Evolutionary conservation across 768 basidiomycete species (phyloP).

Genomic region (Russula emetica): DNA sequence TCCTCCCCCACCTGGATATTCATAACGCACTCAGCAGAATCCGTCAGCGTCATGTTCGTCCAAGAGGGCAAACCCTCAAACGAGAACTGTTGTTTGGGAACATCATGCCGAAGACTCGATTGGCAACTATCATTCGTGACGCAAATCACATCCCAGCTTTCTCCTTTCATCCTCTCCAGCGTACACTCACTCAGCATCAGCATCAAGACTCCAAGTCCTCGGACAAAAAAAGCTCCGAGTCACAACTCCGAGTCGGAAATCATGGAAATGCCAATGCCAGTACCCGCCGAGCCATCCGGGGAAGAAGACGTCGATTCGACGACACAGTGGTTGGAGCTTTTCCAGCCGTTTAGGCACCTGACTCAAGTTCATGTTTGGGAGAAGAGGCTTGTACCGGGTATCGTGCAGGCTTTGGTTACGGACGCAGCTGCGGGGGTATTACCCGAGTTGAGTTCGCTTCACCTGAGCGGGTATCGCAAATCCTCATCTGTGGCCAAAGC

Average conservation of each 20-base stretch:
- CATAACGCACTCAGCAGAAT: not conserved
- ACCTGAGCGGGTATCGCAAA: not conserved
- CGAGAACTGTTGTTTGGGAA: not conserved
- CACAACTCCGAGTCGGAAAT: too few species aligned
- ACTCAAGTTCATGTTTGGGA: not conserved
- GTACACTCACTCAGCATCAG: not conserved
- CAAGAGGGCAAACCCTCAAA: too few species aligned
- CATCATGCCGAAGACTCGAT: not conserved
- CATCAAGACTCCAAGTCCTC: too few species aligned
- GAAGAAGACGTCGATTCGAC: not conserved
- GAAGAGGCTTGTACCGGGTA: not conserved
- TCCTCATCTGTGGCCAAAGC: not conserved
- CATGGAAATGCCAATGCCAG: too few species aligned
- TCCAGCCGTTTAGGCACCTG: not conserved
- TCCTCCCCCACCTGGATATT: not conserved
- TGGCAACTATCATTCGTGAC: slow-evolving; percentile 8
- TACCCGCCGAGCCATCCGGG: too few species aligned
- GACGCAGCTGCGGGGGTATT: too few species aligned
- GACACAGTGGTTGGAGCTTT: slow-evolving; percentile 7
- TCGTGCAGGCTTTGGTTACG: not conserved
- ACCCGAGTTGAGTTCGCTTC: not conserved
- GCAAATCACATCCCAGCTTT: not conserved
- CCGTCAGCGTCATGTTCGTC: not conserved
- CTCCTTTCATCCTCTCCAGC: not conserved
- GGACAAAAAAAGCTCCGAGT: too few species aligned